phyloP scores from a whole-genome alignment of 768 basidiomycete genomes.

The Lactarius evosmus region DNA sequence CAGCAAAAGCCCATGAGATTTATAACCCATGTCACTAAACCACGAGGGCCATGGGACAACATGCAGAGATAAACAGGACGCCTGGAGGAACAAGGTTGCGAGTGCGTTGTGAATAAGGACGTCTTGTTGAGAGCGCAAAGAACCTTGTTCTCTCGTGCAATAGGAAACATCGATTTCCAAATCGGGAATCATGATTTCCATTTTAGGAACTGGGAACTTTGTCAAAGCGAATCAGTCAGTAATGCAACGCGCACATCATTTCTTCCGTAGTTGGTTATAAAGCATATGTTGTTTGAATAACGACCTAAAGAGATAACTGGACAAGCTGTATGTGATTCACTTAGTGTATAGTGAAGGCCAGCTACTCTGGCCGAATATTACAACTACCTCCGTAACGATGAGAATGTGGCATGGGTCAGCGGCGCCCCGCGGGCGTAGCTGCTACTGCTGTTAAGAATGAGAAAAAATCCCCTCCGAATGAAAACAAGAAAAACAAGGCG shows the following conservation, averaged over 20 bases:
- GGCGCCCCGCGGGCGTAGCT: not conserved
- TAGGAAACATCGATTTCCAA: constrained; percentile 7
- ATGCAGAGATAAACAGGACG: not conserved
- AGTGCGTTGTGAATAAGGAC: not conserved
- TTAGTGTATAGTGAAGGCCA: not conserved
- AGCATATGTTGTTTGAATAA: not conserved
- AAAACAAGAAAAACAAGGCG: not conserved
- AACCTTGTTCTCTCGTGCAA: not conserved
- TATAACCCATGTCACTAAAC: constrained; percentile 1
- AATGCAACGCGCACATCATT: not conserved
- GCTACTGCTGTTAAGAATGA: not conserved
- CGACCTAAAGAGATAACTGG: not conserved
- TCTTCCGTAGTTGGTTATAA: not conserved
- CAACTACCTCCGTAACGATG: not conserved
- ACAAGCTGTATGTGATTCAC: not conserved
- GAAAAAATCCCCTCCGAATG: not conserved
- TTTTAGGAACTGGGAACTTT: constrained; percentile 2
- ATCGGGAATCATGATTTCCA: constrained; percentile 16
- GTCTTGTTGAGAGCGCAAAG: not conserved
- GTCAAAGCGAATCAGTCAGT: not conserved
- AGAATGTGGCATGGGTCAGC: not conserved
- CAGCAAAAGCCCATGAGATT: not conserved
- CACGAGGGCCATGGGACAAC: not conserved
- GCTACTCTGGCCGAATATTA: not conserved
- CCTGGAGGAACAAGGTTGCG: constrained; percentile 14